These are phyloP conservation scores for Eremochloa ophiuroides DNA, from an alignment of 176 grass and related monocot species.

Conservation along the genomic window DNA sequence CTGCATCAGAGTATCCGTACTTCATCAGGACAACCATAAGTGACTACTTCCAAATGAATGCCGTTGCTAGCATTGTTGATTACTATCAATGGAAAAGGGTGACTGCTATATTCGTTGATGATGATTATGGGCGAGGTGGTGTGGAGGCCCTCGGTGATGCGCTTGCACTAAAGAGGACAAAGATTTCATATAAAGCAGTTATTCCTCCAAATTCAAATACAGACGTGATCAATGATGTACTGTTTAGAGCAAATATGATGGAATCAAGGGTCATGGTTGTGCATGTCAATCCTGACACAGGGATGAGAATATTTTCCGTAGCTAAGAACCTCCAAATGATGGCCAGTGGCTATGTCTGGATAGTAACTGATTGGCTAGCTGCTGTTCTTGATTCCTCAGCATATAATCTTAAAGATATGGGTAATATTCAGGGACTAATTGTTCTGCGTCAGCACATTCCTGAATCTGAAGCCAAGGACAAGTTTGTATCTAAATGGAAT, in stretches of 20 bases:
- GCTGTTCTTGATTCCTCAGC: constrained; percentile 71
- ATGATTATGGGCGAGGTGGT: constrained; percentile 77
- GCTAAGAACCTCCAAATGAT: constrained; percentile 63
- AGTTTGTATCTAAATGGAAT: constrained; percentile 69
- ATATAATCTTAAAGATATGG: constrained; percentile 25
- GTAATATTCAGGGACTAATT: constrained; percentile 65
- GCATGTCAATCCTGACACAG: constrained; percentile 80
- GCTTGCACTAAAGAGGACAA: constrained; percentile 45
- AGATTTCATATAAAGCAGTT: constrained; percentile 73
- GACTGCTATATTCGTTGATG: constrained; percentile 76
- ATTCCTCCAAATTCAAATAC: constrained; percentile 55
- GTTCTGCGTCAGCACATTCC: constrained; percentile 62
- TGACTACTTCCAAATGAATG: constrained; percentile 86
- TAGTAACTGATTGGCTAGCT: constrained; percentile 83
- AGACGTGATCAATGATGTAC: constrained; percentile 43
- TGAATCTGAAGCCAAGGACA: constrained; percentile 55
- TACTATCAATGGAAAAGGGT: constrained; percentile 71
- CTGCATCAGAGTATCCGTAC: constrained; percentile 70
- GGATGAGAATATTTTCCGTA: constrained; percentile 59
- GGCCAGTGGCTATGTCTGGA: constrained; percentile 72
- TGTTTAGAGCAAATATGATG: constrained; percentile 64
- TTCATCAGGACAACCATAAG: constrained; percentile 62
- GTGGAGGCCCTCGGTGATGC: constrained; percentile 57
- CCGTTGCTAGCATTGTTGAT: constrained; percentile 69
- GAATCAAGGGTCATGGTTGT: constrained; percentile 79